Percentiles rank a stretch among this genome's conserved stretches.
phyloP scores from a whole-genome alignment of 176 grass and related monocot species.

The Ananas comosus region DNA sequence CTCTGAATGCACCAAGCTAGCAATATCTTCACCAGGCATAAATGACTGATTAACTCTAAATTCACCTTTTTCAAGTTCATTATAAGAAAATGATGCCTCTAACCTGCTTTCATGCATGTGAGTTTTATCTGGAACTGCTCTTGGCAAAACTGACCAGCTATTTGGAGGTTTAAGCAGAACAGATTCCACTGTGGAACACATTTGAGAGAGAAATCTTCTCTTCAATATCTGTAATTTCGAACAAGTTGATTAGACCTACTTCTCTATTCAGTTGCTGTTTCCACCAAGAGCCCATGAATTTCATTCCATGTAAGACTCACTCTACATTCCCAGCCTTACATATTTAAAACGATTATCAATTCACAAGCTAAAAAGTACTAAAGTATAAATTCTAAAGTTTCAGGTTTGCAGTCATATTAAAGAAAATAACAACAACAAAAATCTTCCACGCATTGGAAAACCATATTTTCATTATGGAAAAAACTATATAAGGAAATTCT shows the following conservation, averaged over 20 bases:
- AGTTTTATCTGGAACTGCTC: neutral
- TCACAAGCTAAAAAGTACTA: neutral
- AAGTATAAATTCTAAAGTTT: neutral
- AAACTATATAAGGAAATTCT: too few species aligned
- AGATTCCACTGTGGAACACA: neutral
- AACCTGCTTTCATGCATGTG: neutral
- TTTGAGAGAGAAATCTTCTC: too few species aligned
- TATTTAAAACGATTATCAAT: neutral
- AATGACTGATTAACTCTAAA: neutral
- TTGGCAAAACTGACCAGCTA: neutral
- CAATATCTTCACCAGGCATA: neutral
- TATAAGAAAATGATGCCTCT: neutral
- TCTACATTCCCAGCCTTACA: neutral
- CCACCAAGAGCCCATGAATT: neutral
- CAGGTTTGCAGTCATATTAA: neutral
- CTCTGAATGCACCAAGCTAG: constrained; percentile 5
- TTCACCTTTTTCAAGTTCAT: neutral
- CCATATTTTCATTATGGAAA: too few species aligned
- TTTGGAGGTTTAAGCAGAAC: neutral
- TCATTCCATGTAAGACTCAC: neutral
- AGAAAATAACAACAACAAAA: too few species aligned
- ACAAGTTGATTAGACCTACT: too few species aligned
- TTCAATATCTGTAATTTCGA: too few species aligned
- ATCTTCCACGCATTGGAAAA: too few species aligned
- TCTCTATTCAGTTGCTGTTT: neutral